These are phyloP conservation scores for Sanguinoderma infundibulare DNA, from an alignment of 1,284 basidiomycete species.

Conservation along the genomic window DNA sequence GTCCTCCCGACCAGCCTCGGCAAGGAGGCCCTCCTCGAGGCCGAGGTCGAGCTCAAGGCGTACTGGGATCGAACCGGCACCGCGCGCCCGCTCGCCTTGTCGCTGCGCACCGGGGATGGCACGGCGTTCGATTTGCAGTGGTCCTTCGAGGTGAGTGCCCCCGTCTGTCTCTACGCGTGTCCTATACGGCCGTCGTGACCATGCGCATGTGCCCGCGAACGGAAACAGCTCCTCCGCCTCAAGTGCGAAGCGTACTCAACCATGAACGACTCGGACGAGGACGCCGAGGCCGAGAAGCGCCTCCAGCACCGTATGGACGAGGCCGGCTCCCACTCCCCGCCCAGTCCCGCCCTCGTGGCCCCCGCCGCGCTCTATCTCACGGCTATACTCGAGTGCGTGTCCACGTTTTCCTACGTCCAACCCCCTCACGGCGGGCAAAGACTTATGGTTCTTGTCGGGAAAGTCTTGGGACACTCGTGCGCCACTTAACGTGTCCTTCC, in stretches of 20 bases:
- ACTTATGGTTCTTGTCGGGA: too few relatives aligned
- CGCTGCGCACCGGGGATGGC: constrained; percentile 47
- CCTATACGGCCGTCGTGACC: background rate
- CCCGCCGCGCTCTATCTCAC: constrained; percentile 89
- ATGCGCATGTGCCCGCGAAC: background rate
- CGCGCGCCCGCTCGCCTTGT: constrained; percentile 40
- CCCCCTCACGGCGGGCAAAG: too few relatives aligned
- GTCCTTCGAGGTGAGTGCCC: constrained; percentile 69
- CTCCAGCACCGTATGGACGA: constrained; percentile 61
- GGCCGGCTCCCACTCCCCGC: constrained; percentile 47
- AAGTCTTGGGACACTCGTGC: too few relatives aligned
- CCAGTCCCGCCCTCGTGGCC: constrained; percentile 64
- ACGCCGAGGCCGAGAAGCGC: constrained; percentile 62
- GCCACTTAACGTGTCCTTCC: too few relatives aligned
- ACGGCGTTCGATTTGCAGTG: constrained; percentile 69
- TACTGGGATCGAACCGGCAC: constrained; percentile 76
- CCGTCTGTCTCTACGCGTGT: background rate
- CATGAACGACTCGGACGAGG: constrained; percentile 81
- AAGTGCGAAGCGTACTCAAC: constrained; percentile 88
- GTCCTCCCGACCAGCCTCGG: constrained; percentile 81
- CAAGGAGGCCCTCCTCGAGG: constrained; percentile 90
- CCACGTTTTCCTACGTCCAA: too few relatives aligned
- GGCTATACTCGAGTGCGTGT: constrained; percentile 88
- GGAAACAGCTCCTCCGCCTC: constrained; percentile 67
- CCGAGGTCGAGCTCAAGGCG: constrained; percentile 86